Percentiles rank a stretch among this genome's conserved stretches.
These are phyloP conservation scores for Trichomonascus vanleenenianus DNA, from an alignment of 805 yeast species.

Conservation along the genomic window DNA sequence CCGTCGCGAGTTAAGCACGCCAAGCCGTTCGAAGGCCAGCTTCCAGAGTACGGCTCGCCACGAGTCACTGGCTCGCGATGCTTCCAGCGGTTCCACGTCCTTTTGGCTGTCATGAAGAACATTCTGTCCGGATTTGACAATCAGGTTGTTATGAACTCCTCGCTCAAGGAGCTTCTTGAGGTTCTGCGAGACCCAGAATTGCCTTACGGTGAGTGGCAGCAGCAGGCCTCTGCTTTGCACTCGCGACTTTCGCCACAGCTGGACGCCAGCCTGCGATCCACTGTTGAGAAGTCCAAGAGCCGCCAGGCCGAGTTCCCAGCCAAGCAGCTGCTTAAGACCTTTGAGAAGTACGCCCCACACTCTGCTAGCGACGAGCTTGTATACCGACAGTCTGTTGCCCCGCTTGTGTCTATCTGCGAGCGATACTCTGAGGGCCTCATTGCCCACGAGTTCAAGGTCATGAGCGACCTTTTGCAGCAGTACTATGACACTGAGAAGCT, in stretches of 20 bases:
- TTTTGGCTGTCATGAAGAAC: constrained; percentile 57
- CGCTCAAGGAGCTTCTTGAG: constrained; percentile 63
- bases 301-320: constrained; percentile 90
- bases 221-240: constrained; percentile 82
- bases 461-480: constrained; percentile 59
- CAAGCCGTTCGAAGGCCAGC: constrained; percentile 84
- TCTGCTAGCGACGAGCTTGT: constrained; percentile 37
- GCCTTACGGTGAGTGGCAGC: constrained; percentile 90
- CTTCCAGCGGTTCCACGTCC: constrained; percentile 58
- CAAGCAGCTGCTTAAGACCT: constrained; percentile 63
- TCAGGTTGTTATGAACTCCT: constrained; percentile 85
- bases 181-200: constrained; percentile 71
- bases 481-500: constrained; percentile 72
- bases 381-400: constrained; percentile 56
- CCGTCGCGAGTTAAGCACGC: constrained; percentile 98
- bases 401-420: constrained; percentile 62
- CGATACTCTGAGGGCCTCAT: constrained; percentile 68
- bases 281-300: constrained; percentile 56
- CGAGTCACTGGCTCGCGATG: constrained; percentile 76
- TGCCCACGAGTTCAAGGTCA: constrained; percentile 75
- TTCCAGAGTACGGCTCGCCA: constrained; percentile 85
- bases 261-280: constrained; percentile 55
- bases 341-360: constrained; percentile 56
- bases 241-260: constrained; percentile 77
- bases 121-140: constrained; percentile 90